Percentiles rank a stretch among this genome's conserved stretches.
These are phyloP conservation scores for Anethum foeniculum DNA, from an alignment of 140 eudicot genomes.

Conservation along the genomic window DNA sequence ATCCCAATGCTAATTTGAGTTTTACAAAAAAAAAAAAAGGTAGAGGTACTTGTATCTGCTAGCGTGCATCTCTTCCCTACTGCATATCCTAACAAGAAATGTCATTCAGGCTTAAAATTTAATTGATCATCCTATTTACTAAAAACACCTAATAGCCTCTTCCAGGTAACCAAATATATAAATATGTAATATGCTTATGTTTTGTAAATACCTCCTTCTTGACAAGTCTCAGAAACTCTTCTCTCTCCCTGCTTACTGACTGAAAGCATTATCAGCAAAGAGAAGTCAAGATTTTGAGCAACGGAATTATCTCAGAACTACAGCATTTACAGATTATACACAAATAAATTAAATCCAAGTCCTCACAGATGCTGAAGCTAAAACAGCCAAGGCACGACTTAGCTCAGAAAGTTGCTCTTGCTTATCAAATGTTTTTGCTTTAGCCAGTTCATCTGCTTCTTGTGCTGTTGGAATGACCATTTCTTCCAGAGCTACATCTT, in stretches of 20 bases:
- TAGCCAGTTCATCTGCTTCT: slow-evolving; percentile 34
- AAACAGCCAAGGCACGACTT: slow-evolving; percentile 65
- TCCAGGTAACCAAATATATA: not conserved
- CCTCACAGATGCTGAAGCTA: slow-evolving; percentile 67
- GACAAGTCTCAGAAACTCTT: slow-evolving; percentile 61
- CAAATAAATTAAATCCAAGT: not conserved
- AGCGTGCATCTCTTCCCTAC: not conserved
- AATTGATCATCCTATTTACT: not conserved
- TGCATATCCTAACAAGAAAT: not conserved
- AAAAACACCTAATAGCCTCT: not conserved
- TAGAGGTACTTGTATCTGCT: not conserved
- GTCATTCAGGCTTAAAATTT: not conserved
- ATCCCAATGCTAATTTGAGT: not conserved
- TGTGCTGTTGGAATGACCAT: slow-evolving; percentile 38
- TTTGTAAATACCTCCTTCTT: slow-evolving; percentile 39
- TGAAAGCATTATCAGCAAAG: slow-evolving; percentile 28
- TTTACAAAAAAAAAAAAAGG: not conserved
- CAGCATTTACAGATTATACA: not conserved
- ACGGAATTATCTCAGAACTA: slow-evolving; percentile 3
- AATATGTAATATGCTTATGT: not conserved
- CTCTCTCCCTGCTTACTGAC: slow-evolving; percentile 77
- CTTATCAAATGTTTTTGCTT: slow-evolving; percentile 28
- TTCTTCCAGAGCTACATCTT: slow-evolving; percentile 63
- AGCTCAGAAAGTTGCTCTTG: slow-evolving; percentile 59
- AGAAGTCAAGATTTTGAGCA: slow-evolving; percentile 12